Evolutionary conservation across 805 yeast genomes (phyloP).

Genomic region (Kodamaea hsintzibuensis): DNA sequence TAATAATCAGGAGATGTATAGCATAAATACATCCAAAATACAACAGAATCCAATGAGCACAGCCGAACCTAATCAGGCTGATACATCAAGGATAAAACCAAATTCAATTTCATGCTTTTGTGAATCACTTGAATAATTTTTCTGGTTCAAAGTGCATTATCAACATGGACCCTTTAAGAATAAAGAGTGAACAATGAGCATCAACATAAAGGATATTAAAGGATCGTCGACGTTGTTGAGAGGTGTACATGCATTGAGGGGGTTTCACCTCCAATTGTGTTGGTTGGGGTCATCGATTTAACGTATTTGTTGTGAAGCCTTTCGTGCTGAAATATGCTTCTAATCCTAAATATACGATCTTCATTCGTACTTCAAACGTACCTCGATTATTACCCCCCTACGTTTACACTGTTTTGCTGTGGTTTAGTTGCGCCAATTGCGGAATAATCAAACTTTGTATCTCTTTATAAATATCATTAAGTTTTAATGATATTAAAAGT

Average conservation of each 20-base stretch:
- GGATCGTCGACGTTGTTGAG: not conserved
- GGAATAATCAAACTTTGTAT: not conserved
- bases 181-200: not conserved
- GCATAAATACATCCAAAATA: too few relatives aligned
- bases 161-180: not conserved
- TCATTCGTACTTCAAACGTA: not conserved
- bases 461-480: not conserved
- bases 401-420: not conserved
- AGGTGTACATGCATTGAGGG: not conserved
- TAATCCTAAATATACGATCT: not conserved
- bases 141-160: not conserved
- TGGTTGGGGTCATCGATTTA: not conserved
- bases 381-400: not conserved
- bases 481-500: too few relatives aligned
- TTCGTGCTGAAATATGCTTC: not conserved
- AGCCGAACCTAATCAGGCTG: too few relatives aligned
- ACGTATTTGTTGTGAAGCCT: not conserved
- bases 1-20: too few relatives aligned
- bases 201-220: not conserved
- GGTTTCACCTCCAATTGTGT: not conserved
- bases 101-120: not conserved
- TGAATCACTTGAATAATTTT: not conserved
- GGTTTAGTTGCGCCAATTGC: not conserved
- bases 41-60: too few relatives aligned
- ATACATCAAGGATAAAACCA: too few relatives aligned